Percentiles rank a stretch among this genome's conserved stretches.
These are phyloP conservation scores for Venturia oleaginea DNA, from an alignment of 2,329 filamentous ascomycete species.

Conservation along the genomic window DNA sequence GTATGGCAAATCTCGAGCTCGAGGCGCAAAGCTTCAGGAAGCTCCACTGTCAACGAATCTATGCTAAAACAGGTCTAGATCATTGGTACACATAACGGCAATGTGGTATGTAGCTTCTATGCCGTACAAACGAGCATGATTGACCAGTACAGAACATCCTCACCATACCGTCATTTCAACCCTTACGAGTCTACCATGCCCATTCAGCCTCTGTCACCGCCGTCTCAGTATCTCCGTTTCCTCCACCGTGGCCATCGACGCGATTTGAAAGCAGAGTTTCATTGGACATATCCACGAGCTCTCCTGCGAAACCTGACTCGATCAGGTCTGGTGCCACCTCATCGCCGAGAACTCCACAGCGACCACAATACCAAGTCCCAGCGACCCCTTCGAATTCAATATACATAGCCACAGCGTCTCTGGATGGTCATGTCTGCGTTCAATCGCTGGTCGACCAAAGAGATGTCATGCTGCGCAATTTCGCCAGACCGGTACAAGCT, in stretches of 20 bases:
- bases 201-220: constrained; percentile 86
- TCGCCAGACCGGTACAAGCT: constrained; percentile 82
- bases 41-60: constrained; percentile 7
- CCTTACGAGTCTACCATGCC: constrained; percentile 79
- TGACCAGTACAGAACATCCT: constrained; percentile 60
- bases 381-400: constrained; percentile 81
- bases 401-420: constrained; percentile 84
- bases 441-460: constrained; percentile 78
- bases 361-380: constrained; percentile 44
- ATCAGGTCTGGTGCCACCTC: constrained; percentile 26
- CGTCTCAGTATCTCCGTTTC: constrained; percentile 82
- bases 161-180: constrained; percentile 70
- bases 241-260: constrained; percentile 42
- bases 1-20: constrained; percentile 38
- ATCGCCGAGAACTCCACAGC: constrained; percentile 45
- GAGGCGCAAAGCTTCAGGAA: constrained; percentile 9
- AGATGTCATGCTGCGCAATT: constrained; percentile 87
- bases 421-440: constrained; percentile 92
- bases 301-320: constrained; percentile 31
- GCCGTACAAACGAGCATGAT: neutral
- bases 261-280: constrained; percentile 13
- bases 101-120: constrained; percentile 57
- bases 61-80: constrained; percentile 47
- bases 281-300: constrained; percentile 24
- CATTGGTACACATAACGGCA: constrained; percentile 90